Evolutionary conservation across 1,284 basidiomycete genomes (phyloP).

Genomic region (Ustilago sp.): DNA sequence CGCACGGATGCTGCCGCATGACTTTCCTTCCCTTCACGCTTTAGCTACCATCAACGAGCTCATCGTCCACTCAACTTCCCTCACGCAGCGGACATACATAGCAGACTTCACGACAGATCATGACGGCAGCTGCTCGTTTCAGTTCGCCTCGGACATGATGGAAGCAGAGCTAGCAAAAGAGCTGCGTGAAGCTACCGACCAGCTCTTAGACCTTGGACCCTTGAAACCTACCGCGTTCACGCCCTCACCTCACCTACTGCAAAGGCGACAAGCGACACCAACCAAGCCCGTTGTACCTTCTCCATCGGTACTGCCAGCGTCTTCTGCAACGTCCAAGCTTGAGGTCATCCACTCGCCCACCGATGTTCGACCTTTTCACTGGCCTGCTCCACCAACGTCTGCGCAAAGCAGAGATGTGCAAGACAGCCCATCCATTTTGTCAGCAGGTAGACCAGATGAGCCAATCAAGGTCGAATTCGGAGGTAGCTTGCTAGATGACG

Average conservation of each 20-base stretch:
- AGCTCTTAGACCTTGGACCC: constrained; percentile 44
- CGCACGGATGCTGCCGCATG: constrained; percentile 27
- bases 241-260: constrained; percentile 21
- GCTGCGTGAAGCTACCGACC: constrained; percentile 47
- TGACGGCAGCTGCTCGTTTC: not conserved
- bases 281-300: not conserved
- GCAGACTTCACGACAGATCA: not conserved
- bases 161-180: constrained; percentile 47
- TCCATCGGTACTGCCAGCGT: constrained; percentile 3
- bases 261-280: not conserved
- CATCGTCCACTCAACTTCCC: constrained; percentile 4
- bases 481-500: constrained; percentile 15
- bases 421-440: constrained; percentile 2
- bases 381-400: constrained; percentile 22
- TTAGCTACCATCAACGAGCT: not conserved
- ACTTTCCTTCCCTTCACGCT: not conserved
- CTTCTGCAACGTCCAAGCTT: constrained; percentile 33
- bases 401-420: not conserved
- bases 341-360: constrained; percentile 40
- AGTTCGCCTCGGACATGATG: constrained; percentile 11
- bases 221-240: constrained; percentile 11
- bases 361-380: constrained; percentile 42
- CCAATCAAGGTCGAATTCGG: constrained; percentile 27
- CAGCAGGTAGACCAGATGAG: not conserved
- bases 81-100: not conserved